Conservation (phyloP, 1,284 basidiomycete genomes). For the Puccinia sorghi region DNA sequence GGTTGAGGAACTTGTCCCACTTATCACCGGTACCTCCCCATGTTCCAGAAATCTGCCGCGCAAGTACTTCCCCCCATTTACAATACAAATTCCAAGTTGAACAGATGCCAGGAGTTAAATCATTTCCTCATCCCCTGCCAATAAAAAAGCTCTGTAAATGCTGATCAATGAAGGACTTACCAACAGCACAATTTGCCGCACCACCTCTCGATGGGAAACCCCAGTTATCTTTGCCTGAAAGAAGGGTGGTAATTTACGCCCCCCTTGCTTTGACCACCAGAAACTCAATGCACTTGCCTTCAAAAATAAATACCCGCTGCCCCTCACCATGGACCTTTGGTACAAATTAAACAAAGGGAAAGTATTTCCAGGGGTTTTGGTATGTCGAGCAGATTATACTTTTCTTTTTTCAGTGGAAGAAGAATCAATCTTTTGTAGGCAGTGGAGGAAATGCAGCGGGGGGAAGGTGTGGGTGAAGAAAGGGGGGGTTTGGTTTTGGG, state of each 20-base stretch:
- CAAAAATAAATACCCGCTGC: conserved; percentile 23
- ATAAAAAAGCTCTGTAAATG: not conserved
- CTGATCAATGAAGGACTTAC: not conserved
- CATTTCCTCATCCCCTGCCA: not conserved
- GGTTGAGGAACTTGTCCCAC: not conserved
- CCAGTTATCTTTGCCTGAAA: conserved; percentile 63
- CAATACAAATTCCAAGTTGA: not conserved
- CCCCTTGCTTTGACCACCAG: conserved; percentile 62
- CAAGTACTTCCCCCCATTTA: not conserved
- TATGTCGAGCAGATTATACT: too few relatives aligned
- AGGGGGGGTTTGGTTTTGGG: too few relatives aligned
- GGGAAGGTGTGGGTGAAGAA: too few relatives aligned
- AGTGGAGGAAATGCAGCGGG: too few relatives aligned
- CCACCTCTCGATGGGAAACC: conserved; percentile 59
- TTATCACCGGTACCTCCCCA: not conserved
- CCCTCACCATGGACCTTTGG: not conserved
- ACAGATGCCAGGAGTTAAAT: not conserved
- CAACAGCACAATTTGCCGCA: conserved; percentile 57
- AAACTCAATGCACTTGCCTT: conserved; percentile 58
- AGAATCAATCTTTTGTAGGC: too few relatives aligned
- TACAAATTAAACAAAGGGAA: too few relatives aligned
- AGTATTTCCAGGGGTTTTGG: too few relatives aligned
- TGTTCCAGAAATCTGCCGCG: not conserved
- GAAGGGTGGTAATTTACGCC: conserved; percentile 60
- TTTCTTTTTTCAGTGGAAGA: too few relatives aligned